A percentile compares a stretch with the other conserved stretches of the same genome.
These are phyloP conservation scores for Fusarium anguioides DNA, from an alignment of 2,329 filamentous ascomycete species.

Conservation along the genomic window DNA sequence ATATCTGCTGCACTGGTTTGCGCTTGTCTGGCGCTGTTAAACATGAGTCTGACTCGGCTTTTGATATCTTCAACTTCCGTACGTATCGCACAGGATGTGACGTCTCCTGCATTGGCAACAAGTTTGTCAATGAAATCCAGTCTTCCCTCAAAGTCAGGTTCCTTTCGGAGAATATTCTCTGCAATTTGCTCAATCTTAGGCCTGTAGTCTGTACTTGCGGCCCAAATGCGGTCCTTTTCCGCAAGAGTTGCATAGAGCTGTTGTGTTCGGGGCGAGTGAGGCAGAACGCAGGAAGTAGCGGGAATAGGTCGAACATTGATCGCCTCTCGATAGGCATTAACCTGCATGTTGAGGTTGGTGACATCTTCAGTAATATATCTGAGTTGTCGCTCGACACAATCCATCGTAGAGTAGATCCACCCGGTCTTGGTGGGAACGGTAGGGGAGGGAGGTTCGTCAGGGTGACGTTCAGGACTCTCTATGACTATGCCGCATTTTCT, in stretches of 20 bases:
- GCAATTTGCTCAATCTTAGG: neutral
- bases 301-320: neutral
- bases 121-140: slow-evolving; percentile 1
- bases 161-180: neutral
- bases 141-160: neutral
- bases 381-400: slow-evolving; percentile 12
- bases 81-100: slow-evolving; percentile 1
- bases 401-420: slow-evolving; percentile 17
- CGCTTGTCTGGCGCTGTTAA: neutral
- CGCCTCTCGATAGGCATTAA: slow-evolving; percentile 2
- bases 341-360: neutral
- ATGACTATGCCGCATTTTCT: neutral
- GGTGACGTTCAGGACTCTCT: neutral
- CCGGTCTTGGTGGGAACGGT: slow-evolving; percentile 3
- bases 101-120: neutral
- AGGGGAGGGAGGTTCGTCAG: neutral
- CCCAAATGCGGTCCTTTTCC: slow-evolving; percentile 16
- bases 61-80: slow-evolving; percentile 11
- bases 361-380: neutral
- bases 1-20: neutral
- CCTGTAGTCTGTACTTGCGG: neutral
- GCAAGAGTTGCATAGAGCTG: neutral
- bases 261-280: slow-evolving; percentile 6
- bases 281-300: neutral
- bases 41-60: neutral